These are phyloP conservation scores for Chernovozyma sophiae-reginae DNA, from an alignment of 1,139 yeast genomes.

Conservation along the genomic window DNA sequence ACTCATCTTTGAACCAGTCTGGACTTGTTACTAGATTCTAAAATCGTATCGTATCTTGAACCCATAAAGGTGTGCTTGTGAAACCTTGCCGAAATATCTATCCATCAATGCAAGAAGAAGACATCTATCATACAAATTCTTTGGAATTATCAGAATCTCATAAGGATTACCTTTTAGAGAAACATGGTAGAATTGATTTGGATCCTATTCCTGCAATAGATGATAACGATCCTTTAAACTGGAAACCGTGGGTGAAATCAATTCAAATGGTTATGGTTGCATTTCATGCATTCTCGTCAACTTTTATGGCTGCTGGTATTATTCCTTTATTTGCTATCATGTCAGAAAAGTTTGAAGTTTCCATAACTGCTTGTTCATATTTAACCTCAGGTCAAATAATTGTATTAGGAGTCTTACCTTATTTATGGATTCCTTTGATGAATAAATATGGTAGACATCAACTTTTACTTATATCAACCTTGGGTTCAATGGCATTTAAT, in stretches of 20 bases:
- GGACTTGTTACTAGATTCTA: too few species aligned
- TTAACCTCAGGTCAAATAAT: slow-evolving; percentile 16
- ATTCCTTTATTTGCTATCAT: slow-evolving; percentile 16
- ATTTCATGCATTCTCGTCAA: slow-evolving; percentile 16
- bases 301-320: slow-evolving; percentile 20
- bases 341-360: slow-evolving; percentile 9
- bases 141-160: not conserved
- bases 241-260: slow-evolving; percentile 12
- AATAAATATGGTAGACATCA: slow-evolving; percentile 15
- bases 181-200: slow-evolving; percentile 16
- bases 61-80: too few species aligned
- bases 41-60: too few species aligned
- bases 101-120: too few species aligned
- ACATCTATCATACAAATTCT: not conserved
- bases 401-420: slow-evolving; percentile 16
- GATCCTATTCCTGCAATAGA: slow-evolving; percentile 15
- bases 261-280: slow-evolving; percentile 16
- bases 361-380: slow-evolving; percentile 14
- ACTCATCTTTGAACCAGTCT: too few species aligned
- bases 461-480: slow-evolving; percentile 12
- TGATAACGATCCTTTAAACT: slow-evolving; percentile 18
- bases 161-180: slow-evolving; percentile 11
- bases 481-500: slow-evolving; percentile 15
- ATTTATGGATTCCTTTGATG: slow-evolving; percentile 19
- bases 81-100: too few species aligned